A percentile compares a stretch with the other conserved stretches of the same genome.
These are phyloP conservation scores for Neoboletus brunneissimus DNA, from an alignment of 768 basidiomycete genomes.

Conservation along the genomic window DNA sequence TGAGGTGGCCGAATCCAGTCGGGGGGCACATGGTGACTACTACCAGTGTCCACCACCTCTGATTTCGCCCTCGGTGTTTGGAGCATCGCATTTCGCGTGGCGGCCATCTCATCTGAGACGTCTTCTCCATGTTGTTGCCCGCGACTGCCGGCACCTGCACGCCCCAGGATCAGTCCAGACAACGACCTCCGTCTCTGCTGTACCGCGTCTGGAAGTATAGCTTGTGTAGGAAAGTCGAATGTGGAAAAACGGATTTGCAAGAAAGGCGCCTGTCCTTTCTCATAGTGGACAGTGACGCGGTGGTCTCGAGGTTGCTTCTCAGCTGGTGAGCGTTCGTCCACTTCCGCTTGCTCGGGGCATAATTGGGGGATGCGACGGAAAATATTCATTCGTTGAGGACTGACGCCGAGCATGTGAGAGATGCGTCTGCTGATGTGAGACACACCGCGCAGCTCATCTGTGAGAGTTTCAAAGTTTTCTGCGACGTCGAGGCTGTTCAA, in stretches of 20 bases:
- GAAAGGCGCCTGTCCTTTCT: constrained; percentile 44
- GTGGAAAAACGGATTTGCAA: constrained; percentile 56
- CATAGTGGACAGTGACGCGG: constrained; percentile 50
- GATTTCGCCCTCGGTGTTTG: constrained; percentile 17
- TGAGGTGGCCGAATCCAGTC: constrained; percentile 17
- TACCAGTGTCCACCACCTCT: not conserved
- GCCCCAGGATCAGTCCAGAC: constrained; percentile 7
- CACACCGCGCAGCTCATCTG: constrained; percentile 35
- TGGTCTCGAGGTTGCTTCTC: constrained; percentile 23
- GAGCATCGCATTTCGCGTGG: constrained; percentile 1
- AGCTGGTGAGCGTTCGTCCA: not conserved
- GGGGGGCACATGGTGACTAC: not conserved
- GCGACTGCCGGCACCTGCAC: not conserved
- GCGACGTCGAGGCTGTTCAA: constrained; percentile 46
- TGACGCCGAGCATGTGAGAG: constrained; percentile 50
- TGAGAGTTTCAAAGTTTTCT: constrained; percentile 52
- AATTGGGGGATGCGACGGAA: constrained; percentile 54
- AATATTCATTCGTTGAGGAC: constrained; percentile 47
- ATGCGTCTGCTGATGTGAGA: constrained; percentile 27
- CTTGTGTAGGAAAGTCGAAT: constrained; percentile 40
- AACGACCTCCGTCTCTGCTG: constrained; percentile 17
- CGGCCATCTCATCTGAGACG: constrained; percentile 10
- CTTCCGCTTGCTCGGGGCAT: constrained; percentile 19
- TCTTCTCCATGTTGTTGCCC: constrained; percentile 1
- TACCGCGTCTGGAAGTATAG: constrained; percentile 9